Evolutionary conservation across 129 eudicot genomes (phyloP).

Genomic region (Artemisia annua): DNA sequence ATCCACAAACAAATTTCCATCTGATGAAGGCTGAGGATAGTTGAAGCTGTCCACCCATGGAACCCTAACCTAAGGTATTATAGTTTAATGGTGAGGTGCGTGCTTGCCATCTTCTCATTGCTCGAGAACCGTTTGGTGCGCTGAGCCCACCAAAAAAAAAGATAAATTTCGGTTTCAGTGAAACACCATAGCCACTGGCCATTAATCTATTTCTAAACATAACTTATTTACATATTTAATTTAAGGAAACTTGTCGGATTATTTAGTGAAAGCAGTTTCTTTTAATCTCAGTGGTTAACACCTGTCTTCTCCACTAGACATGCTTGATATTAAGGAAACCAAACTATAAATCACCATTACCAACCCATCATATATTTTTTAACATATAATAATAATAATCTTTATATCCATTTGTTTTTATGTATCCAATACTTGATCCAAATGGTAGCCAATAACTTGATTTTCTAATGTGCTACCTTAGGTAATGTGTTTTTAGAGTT

Average conservation of each 20-base stretch:
- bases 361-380: background rate
- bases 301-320: slow-evolving; percentile 37
- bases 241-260: slow-evolving; percentile 35
- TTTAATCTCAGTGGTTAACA: slow-evolving; percentile 42
- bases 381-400: slow-evolving; percentile 15
- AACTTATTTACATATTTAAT: slow-evolving; percentile 6
- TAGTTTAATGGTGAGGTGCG: slow-evolving; percentile 17
- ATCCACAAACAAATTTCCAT: too few relatives aligned
- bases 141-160: slow-evolving; percentile 20
- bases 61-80: slow-evolving; percentile 26
- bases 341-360: background rate
- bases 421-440: slow-evolving; percentile 5
- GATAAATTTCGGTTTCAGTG: slow-evolving; percentile 34
- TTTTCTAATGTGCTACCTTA: background rate
- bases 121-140: slow-evolving; percentile 32
- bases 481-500: background rate
- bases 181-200: slow-evolving; percentile 29
- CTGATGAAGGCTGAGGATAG: too few relatives aligned
- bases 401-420: slow-evolving; percentile 6
- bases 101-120: slow-evolving; percentile 33
- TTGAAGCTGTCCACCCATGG: slow-evolving; percentile 7
- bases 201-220: background rate
- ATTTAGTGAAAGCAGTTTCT: slow-evolving; percentile 13
- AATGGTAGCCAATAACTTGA: slow-evolving; percentile 7
- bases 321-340: slow-evolving; percentile 41